Base-by-base conservation (phyloP, 768 basidiomycete species). In the Auriscalpium orientale region DNA sequence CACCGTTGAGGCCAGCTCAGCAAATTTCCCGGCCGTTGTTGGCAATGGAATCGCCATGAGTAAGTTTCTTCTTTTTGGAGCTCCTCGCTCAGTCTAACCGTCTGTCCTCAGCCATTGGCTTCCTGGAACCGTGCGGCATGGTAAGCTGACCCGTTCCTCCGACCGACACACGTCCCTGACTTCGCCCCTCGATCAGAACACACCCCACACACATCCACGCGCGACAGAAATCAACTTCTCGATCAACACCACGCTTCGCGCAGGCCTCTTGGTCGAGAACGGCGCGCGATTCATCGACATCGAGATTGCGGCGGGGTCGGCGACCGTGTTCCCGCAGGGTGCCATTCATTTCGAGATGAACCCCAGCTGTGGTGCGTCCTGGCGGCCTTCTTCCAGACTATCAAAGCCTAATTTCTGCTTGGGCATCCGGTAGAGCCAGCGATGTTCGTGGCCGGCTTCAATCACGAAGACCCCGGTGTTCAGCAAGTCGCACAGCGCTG, bases 171-270 rank as follows among this genome's bases (percentile, higher is more conserved):
- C 18, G 8, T 15, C 18, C 4, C 3, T 43, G 40, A 43, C 40
- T 43, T 43, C 9, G 13, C 15, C n/a, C n/a, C 18, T 13, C 40
- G 15, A 13, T 2, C 4, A 43, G 40, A 70, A 72, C 65, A 71
- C 68, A 9, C 70, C 71, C 11, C 71, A 72, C 59, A 66, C 64
- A 4, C 71, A 71, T 51, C 69, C 68, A 8, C 70, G 69, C 33
- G 71, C 70, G 10, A 67, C 67, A 18, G 70, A 72, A 64, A 60
- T 72, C 34, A 53, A 67, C 53, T 69, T 67, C 56, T 54, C 62
- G 37, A 58, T 69, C 48, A 66, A 70, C 49, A 68, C 68, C n/a
- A 64, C 65, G 45, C 36, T 68, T 35, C 58, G 53, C 8, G 58
- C 57, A 22, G 67, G 69, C 47, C 62, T 66, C 53, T 53, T 70